Evolutionary conservation across 768 basidiomycete species (phyloP).

Genomic region (Lactarius sp.): DNA sequence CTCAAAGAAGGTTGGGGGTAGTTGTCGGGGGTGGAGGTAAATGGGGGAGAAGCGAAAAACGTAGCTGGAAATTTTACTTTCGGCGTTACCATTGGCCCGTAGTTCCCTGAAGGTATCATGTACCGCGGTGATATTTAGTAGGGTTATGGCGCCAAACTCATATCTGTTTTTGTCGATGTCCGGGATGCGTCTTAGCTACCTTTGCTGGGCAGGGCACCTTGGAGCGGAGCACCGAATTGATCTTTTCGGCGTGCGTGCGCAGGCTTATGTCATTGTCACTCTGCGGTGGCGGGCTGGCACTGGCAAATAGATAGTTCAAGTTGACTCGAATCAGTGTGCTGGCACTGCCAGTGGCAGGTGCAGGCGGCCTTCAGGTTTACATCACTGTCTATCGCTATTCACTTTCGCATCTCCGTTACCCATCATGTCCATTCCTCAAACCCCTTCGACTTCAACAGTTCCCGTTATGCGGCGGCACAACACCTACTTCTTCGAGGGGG

Average conservation of each 20-base stretch:
- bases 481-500: constrained; percentile 13
- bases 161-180: background rate
- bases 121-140: background rate
- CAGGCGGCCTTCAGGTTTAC: too few species aligned
- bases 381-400: background rate
- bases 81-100: background rate
- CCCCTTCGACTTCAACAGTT: background rate
- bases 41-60: background rate
- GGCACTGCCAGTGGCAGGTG: too few species aligned
- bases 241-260: too few species aligned
- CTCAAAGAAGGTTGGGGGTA: background rate
- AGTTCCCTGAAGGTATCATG: background rate
- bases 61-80: background rate
- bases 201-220: too few species aligned
- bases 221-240: too few species aligned
- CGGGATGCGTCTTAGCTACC: background rate
- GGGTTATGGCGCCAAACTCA: background rate
- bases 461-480: background rate
- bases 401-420: background rate
- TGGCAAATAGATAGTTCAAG: too few species aligned
- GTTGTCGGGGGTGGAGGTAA: background rate
- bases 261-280: too few species aligned
- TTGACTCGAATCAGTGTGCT: too few species aligned
- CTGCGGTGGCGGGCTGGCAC: too few species aligned
- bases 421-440: constrained; percentile 6